Evolutionary conservation across 352 stramenopile species (phyloP), one percentile per base, ranked within the genome.

Genomic region (Phytophthora boehmeriae): DNA sequence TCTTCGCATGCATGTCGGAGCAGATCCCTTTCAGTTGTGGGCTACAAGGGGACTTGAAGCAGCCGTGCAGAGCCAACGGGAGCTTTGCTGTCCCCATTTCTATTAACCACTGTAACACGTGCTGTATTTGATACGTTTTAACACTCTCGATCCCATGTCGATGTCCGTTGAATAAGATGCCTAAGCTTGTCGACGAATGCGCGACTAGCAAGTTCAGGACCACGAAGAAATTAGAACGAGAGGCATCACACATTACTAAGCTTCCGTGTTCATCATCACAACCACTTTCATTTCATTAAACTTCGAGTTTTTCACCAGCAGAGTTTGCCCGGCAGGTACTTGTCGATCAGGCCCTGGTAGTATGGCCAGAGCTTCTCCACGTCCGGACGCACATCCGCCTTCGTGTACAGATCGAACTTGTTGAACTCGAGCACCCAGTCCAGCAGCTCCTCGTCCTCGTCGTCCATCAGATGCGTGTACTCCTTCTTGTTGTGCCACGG

Each of bases 391-490:
- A 78, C 79, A 47, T 94, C 83, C 52, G 88, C 83, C 61, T 98
- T 97, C 17, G 90, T 98, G 79, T 98, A 98, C 22, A 98, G 63
- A 67, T 98, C 94, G 63, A 97, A 97, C 71, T 94, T 92, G 75
- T 97, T 97, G 66, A 98, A 98, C 69, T 93, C 81, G 54, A 96
- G 80, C 42, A 98, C 87, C 91, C 91, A 97, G 65, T 97, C 87
- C 41, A 96, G 65, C 38, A 92, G 60, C 41, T 96, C 82, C 3
- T 92, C 66, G 74, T 98, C 93, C 8, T 88, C 86, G 19, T 86
- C 69, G 45, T 73, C 83, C 87, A 97, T 96, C 4, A 98, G 63
- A 54, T 97, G 85, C 55, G 65, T 34, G 76, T 98, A 98, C 36
- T 91, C 90, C 48, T 94, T 93, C 69, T 95, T 93, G 67, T 96